Base-by-base conservation (phyloP, 2,329 filamentous ascomycete genomes). In the Talaromyces piceae region DNA sequence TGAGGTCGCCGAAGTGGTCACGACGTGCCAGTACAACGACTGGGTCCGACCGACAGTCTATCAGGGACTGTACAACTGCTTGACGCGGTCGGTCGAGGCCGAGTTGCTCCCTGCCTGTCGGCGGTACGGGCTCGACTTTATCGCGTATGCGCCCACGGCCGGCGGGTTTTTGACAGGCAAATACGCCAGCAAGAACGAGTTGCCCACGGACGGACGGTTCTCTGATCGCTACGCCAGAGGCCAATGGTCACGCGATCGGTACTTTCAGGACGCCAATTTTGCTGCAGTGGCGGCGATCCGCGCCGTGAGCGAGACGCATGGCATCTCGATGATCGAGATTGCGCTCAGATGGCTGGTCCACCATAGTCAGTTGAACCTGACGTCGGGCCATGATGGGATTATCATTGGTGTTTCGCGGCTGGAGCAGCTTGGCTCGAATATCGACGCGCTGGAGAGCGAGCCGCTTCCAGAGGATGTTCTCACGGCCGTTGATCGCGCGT, bases 311-410 rank as follows among this genome's bases (percentile, higher is more conserved):
- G 61, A 61, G 56, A 70, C 72, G 59, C 66, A 74, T 55, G 65
- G 65, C 0, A 23, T 78, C 28, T 73, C 69, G 0, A 60, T 70
- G 52, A 63, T 66, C 0, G 73, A 77, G 53, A 65, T 66, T 56
- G 73, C 73, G 1, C 53, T 77, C 45, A 56, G 74, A 23, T 77
- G 75, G 75, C 62, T 69, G 37, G 60, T 61, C 1, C 69, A 77
- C 57, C 74, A 78, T 52, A 71, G 64, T 4, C 33, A 58, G 37
- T 46, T 73, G 45, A 61, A 61, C 30, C 50, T 55, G 5, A 58
- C 66, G 33, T 20, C 16, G 7, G 37, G 37, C 4, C 12, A 20
- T 41, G 70, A 73, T 60, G 67, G 60, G 4, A 61, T 73, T 9
- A 62, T 74, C 45, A 64, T 74, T 31, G 71, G 72, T 1, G 67